A percentile compares a stretch with the other conserved stretches of the same genome.
Conservation (phyloP, 1,139 yeast genomes). For the Barnettozyma hawaiiensis region DNA sequence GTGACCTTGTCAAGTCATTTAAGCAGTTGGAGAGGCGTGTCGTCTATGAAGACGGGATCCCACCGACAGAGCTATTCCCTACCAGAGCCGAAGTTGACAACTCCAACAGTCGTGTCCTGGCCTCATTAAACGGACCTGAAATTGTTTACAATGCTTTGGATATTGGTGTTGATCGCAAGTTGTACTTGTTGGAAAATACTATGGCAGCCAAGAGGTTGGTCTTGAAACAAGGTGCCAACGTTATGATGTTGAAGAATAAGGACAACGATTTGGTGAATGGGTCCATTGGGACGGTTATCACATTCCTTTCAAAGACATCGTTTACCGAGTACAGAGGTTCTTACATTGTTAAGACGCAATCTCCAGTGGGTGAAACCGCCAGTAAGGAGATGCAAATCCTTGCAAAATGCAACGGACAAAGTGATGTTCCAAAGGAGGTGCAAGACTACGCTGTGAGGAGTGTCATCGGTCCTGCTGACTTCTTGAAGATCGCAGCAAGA, state of each 20-base stretch:
- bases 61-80: conserved; percentile 77
- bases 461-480: conserved; percentile 15
- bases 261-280: conserved; percentile 90
- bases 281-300: conserved; percentile 68
- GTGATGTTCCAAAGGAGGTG: conserved; percentile 23
- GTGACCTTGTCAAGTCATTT: conserved; percentile 41
- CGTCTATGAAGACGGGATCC: conserved; percentile 62
- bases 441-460: conserved; percentile 19
- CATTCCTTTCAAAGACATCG: conserved; percentile 29
- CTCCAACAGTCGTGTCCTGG: conserved; percentile 57
- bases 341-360: conserved; percentile 14
- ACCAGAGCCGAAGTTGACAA: conserved; percentile 67
- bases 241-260: conserved; percentile 87
- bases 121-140: conserved; percentile 36
- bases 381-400: conserved; percentile 30
- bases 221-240: conserved; percentile 83
- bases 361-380: conserved; percentile 20
- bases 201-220: conserved; percentile 62
- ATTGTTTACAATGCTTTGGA: conserved; percentile 46
- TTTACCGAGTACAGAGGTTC: conserved; percentile 21
- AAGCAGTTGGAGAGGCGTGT: conserved; percentile 46
- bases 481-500: conserved; percentile 30
- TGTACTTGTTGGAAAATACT: conserved; percentile 46
- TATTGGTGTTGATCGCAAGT: conserved; percentile 21
- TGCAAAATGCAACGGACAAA: conserved; percentile 27